Percentiles rank a stretch among this genome's conserved stretches.
Evolutionary conservation across 116 monocot species (phyloP).

Genomic region (Zostera marina): DNA sequence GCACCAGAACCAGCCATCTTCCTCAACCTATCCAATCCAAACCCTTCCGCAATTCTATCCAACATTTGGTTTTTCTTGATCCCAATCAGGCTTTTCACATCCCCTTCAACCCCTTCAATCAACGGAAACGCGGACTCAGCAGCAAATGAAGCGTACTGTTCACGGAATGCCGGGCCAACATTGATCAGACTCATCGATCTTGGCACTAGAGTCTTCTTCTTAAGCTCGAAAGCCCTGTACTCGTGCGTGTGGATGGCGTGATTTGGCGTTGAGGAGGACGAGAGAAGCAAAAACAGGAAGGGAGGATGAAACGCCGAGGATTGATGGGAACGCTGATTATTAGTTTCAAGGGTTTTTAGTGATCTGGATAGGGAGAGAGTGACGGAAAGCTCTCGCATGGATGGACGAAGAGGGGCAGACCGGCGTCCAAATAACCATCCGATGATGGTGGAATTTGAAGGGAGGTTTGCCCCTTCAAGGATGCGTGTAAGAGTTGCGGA

Average conservation of each 20-base stretch:
- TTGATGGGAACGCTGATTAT: not conserved
- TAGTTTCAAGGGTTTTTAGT: constrained; percentile 10
- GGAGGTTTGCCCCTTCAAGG: constrained; percentile 3
- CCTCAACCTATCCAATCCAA: constrained; percentile 36
- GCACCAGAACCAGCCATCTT: constrained; percentile 32
- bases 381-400: constrained; percentile 63
- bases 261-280: constrained; percentile 26
- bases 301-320: not conserved
- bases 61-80: constrained; percentile 14
- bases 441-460: constrained; percentile 10
- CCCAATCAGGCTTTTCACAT: constrained; percentile 10
- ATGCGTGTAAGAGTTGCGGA: constrained; percentile 2
- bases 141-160: constrained; percentile 48
- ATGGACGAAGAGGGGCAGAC: constrained; percentile 45
- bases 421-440: constrained; percentile 70
- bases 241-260: constrained; percentile 63
- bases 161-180: constrained; percentile 56
- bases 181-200: constrained; percentile 49
- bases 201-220: constrained; percentile 18
- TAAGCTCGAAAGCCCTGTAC: constrained; percentile 44
- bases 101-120: constrained; percentile 15
- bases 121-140: constrained; percentile 46
- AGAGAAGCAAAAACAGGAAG: constrained; percentile 48
- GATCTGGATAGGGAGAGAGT: constrained; percentile 34
- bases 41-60: constrained; percentile 37